Percentiles rank a stretch among this genome's conserved stretches.
Conservation (phyloP, 2,329 filamentous ascomycete species). For the Penicillium sp. region DNA sequence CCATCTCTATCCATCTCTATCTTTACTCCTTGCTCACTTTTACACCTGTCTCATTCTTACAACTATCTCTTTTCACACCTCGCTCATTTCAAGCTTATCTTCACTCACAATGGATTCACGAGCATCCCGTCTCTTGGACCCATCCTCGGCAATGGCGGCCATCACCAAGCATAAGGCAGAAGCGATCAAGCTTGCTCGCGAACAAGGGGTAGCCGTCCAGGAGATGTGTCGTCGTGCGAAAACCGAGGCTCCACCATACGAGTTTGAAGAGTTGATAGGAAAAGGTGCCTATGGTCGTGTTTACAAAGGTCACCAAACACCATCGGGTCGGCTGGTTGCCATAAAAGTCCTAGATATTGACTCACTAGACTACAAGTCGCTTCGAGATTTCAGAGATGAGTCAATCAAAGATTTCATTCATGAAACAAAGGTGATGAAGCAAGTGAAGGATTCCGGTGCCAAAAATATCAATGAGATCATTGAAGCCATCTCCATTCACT, state of each 20-base stretch:
- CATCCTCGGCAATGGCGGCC: slow-evolving; percentile 44
- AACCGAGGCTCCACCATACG: slow-evolving; percentile 46
- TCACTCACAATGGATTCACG: slow-evolving; percentile 30
- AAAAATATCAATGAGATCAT: slow-evolving; percentile 64
- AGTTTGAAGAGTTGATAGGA: slow-evolving; percentile 52
- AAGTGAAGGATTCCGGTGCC: slow-evolving; percentile 60
- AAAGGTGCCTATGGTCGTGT: slow-evolving; percentile 53
- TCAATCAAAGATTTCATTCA: slow-evolving; percentile 57
- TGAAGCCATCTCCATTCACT: slow-evolving; percentile 62
- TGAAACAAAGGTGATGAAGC: slow-evolving; percentile 62
- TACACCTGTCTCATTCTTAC: not conserved
- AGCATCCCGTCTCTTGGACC: slow-evolving; percentile 39
- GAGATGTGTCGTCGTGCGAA: slow-evolving; percentile 49
- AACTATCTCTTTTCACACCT: not conserved
- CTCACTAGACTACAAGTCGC: slow-evolving; percentile 47
- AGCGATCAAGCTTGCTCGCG: slow-evolving; percentile 47
- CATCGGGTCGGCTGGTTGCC: slow-evolving; percentile 45
- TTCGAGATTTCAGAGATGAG: slow-evolving; percentile 48
- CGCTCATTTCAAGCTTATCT: not conserved
- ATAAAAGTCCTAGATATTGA: slow-evolving; percentile 54
- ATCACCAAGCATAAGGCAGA: slow-evolving; percentile 51
- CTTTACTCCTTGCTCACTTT: not conserved
- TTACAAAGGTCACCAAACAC: slow-evolving; percentile 47
- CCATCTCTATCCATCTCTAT: not conserved
- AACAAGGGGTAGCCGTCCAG: slow-evolving; percentile 45